Evolutionary conservation across 129 eudicot species (phyloP).

Genomic region (Gnaphalium uliginosum): DNA sequence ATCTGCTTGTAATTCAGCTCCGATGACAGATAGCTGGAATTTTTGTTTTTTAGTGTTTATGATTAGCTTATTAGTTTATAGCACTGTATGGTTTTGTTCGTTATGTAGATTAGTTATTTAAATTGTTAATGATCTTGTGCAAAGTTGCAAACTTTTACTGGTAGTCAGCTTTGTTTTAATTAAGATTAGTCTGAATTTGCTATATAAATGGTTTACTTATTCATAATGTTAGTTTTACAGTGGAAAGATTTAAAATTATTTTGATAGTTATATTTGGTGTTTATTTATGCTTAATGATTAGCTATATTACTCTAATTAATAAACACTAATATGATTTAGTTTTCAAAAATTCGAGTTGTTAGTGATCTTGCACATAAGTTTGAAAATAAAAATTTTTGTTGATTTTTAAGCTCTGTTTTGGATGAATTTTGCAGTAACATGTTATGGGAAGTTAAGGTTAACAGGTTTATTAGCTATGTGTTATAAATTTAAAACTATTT

Average conservation of each 20-base stretch:
- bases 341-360: neutral
- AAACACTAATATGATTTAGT: neutral
- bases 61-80: no score
- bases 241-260: no score
- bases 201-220: no score
- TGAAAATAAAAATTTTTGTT: neutral
- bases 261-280: neutral
- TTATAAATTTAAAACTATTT: no score
- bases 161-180: no score
- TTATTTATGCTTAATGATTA: neutral
- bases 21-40: neutral
- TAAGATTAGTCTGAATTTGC: neutral
- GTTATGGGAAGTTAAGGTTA: no score
- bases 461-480: neutral
- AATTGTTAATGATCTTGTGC: neutral
- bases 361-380: neutral
- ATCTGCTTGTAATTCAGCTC: neutral
- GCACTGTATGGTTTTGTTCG: neutral
- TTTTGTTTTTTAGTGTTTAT: no score
- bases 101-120: neutral
- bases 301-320: neutral
- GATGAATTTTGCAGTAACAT: no score
- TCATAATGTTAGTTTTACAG: no score
- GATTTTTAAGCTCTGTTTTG: no score
- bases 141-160: neutral